Evolutionary conservation across 2,329 filamentous ascomycete genomes (phyloP), one percentile per base, ranked within the genome.

Genomic region (Penicillium sclerotigenum): DNA sequence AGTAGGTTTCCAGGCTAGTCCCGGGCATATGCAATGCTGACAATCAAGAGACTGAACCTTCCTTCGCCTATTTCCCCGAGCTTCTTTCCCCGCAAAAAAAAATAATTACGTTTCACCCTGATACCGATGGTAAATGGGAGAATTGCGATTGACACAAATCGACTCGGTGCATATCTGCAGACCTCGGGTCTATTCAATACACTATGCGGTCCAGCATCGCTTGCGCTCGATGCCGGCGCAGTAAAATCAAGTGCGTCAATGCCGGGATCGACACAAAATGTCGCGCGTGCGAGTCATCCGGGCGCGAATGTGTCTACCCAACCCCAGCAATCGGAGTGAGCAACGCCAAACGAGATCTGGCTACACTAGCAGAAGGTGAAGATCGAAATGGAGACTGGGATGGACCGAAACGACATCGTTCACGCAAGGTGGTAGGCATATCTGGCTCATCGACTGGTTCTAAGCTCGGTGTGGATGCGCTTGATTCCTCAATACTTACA

Each of bases 181-280:
- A 56, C 56, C 42, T 56, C 50, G 55, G 51, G 56, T 61, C 56
- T 60, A 46, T 47, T 38, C 46, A 31, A 41, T 48, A 48, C 48
- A 71, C 31, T 33, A 88, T 91, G 83, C 83, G 90, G 64, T 91
- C 89, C 45, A 90, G 87, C 68, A 90, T 93, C 69, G 89, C 90
- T 46, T 94, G 90, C 73, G 79, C 84, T 59, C 81, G 85, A 60
- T 93, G 90, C 70, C 83, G 90, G 56, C 84, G 85, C 66, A 91
- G 88, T 70, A 95, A 94, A 75, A 90, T 93, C 70, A 93, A 93
- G 75, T 95, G 90, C 76, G 85, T 90, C 72, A 94, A 94, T 74
- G 82, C 83, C 63, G 89, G 89, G 58, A 83, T 87, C 55, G 83
- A 83, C 59, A 86, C 85, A 16, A 84, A 83, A 16, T 95, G 90